Percentiles rank a stretch among this genome's conserved stretches.
phyloP scores from a whole-genome alignment of 2,329 filamentous ascomycete genomes.

The Hymenoscyphus infarciens region DNA sequence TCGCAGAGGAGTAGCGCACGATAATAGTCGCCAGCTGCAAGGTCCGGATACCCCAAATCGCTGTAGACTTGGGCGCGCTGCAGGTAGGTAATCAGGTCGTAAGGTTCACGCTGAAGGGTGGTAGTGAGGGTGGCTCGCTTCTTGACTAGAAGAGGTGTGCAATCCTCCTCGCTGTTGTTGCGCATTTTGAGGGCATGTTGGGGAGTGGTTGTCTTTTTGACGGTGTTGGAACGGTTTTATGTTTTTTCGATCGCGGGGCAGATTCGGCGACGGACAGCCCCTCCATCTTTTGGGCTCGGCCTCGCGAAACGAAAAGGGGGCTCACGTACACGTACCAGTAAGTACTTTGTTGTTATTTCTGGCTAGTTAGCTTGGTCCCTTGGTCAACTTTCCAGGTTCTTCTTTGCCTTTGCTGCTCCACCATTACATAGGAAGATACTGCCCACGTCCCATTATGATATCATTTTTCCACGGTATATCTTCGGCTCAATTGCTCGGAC shows the following conservation, averaged over 20 bases:
- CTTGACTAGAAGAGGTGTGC: slow-evolving; percentile 42
- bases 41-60: slow-evolving; percentile 78
- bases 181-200: slow-evolving; percentile 3
- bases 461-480: background rate
- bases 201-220: background rate
- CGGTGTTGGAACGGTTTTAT: too few relatives aligned
- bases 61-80: slow-evolving; percentile 69
- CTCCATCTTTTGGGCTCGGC: too few relatives aligned
- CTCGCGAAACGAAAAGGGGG: too few relatives aligned
- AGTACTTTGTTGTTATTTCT: too few relatives aligned
- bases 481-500: background rate
- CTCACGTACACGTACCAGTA: too few relatives aligned
- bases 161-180: slow-evolving; percentile 24
- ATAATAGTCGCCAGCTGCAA: slow-evolving; percentile 87
- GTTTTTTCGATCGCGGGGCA: too few relatives aligned
- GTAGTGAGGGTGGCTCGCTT: slow-evolving; percentile 57
- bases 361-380: too few relatives aligned
- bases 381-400: background rate
- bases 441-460: background rate
- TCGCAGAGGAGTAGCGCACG: slow-evolving; percentile 83
- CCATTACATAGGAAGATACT: background rate
- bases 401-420: background rate
- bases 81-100: slow-evolving; percentile 62
- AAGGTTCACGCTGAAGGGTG: slow-evolving; percentile 48
- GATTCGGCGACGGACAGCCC: too few relatives aligned